A percentile compares a stretch with the other conserved stretches of the same genome.
These are phyloP conservation scores for Candolleomyces efflorescens DNA, from an alignment of 768 basidiomycete genomes.

Conservation along the genomic window DNA sequence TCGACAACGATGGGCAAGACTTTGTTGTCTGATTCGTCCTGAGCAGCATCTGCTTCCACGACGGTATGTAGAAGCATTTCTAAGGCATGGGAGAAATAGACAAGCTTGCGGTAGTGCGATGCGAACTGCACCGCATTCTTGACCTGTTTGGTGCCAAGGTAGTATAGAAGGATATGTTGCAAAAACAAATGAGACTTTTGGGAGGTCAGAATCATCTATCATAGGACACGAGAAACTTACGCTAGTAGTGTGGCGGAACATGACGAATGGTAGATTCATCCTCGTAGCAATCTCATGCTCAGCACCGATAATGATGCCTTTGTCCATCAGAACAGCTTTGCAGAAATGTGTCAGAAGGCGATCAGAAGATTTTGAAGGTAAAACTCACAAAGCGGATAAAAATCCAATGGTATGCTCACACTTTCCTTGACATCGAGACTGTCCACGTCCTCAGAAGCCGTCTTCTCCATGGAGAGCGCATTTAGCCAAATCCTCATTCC, in stretches of 20 bases:
- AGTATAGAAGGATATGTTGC: conserved; percentile 83
- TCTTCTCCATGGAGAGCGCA: conserved; percentile 83
- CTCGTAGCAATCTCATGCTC: conserved; percentile 83
- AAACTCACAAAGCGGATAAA: conserved; percentile 91
- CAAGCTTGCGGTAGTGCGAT: conserved; percentile 77
- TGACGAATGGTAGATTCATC: conserved; percentile 76
- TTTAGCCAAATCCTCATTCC: conserved; percentile 94
- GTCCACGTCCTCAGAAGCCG: conserved; percentile 32
- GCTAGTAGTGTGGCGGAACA: conserved; percentile 89
- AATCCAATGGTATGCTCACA: conserved; percentile 87
- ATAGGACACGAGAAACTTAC: conserved; percentile 39
- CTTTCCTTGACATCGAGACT: conserved; percentile 78
- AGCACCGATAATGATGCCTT: conserved; percentile 95
- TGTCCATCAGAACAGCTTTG: conserved; percentile 95
- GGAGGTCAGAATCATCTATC: neutral
- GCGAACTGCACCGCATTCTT: conserved; percentile 85
- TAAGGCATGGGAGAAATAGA: conserved; percentile 91
- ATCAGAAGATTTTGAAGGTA: conserved; percentile 15
- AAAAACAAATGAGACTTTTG: conserved; percentile 87
- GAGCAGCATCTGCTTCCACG: conserved; percentile 72
- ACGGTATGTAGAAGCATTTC: conserved; percentile 94
- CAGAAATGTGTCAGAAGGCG: conserved; percentile 4
- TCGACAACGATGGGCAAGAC: conserved; percentile 71
- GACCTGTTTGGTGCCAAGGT: conserved; percentile 60
- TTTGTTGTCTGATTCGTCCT: conserved; percentile 27